Conservation (phyloP, 306 rosid species). For the Vigna nakashimae region DNA sequence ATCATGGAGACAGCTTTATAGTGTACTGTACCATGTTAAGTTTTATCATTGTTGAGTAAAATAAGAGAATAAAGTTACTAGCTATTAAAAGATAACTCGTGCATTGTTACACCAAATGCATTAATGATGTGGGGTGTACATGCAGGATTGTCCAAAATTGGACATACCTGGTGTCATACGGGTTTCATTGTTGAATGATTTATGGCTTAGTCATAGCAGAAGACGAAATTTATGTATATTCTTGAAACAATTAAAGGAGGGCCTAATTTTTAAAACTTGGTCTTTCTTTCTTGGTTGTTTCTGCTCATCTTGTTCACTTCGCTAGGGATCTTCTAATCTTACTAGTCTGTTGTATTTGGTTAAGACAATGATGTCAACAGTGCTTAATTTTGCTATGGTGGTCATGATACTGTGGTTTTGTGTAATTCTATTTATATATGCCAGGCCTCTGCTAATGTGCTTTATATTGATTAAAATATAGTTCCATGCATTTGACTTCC, state of each 20-base stretch:
- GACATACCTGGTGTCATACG: slow-evolving; percentile 13
- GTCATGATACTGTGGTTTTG: slow-evolving; percentile 22
- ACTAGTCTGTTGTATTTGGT: slow-evolving; percentile 34
- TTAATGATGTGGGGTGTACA: background rate
- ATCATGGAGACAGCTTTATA: slow-evolving; percentile 8
- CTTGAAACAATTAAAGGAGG: too few relatives aligned
- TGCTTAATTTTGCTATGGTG: slow-evolving; percentile 11
- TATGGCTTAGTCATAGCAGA: slow-evolving; percentile 19
- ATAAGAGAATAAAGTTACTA: background rate
- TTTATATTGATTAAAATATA: slow-evolving; percentile 56
- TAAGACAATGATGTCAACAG: slow-evolving; percentile 26
- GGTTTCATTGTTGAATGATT: slow-evolving; percentile 21
- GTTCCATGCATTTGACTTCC: slow-evolving; percentile 99
- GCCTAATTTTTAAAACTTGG: background rate
- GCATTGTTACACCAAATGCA: slow-evolving; percentile 16
- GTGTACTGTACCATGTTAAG: slow-evolving; percentile 1
- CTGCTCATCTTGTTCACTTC: slow-evolving; percentile 28
- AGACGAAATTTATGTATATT: background rate
- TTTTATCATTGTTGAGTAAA: slow-evolving; percentile 20
- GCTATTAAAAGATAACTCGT: slow-evolving; percentile 14
- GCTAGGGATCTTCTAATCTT: slow-evolving; percentile 17
- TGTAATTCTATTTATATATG: slow-evolving; percentile 39
- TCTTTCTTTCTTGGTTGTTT: slow-evolving; percentile 32
- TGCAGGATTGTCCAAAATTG: slow-evolving; percentile 32
- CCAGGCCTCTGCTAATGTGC: slow-evolving; percentile 37